Evolutionary conservation across 2,329 filamentous ascomycete genomes (phyloP), one percentile per base, ranked within the genome.

Genomic region (Echinosphaeria canescens): DNA sequence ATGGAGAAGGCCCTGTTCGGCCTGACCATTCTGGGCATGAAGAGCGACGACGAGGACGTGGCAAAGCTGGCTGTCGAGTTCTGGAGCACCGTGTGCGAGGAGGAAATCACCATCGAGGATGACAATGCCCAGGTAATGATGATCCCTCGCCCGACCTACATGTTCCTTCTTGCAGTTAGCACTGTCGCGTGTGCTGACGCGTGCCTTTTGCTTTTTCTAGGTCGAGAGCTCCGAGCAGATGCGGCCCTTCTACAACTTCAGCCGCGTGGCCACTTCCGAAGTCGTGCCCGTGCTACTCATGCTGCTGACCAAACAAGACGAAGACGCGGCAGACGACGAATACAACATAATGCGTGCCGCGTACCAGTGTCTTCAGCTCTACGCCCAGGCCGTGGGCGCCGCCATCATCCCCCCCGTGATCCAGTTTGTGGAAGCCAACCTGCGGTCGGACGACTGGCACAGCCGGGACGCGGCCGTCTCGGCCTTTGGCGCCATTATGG

Each of bases 1-100:
- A 98, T 98, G 88, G 88, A 98, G 62, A 95, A 95, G 68, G 88
- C 88, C 19, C 65, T 98, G 23, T 98, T 98, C 42, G 88, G 88
- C 31, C 64, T 98, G 22, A 98, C 88, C 22, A 92, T 98, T 35
- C 73, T 92, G 47, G 88, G 88, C 38, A 98, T 98, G 88, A 93
- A 92, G 67, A 90, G 72, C 41, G 75, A 84, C 6, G 88, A 98
- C 40, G 88, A 98, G 51, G 88, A 98, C 47, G 88, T 98, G 28
- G 79, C 88, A 34, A 98, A 98, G 63, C 64, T 98, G 30, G 88
- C 88, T 20, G 82, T 98, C 37, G 88, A 98, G 49, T 98, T 98
- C 57, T 98, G 88, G 88, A 95, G 85, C 59, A 93, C 88, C n/a
- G 88, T 98, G 26, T 98, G 88, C 50, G 88, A 98, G 49, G 88